Base-by-base conservation (phyloP, 2,329 filamentous ascomycete genomes). In the Aspergillus transmontanensis region DNA sequence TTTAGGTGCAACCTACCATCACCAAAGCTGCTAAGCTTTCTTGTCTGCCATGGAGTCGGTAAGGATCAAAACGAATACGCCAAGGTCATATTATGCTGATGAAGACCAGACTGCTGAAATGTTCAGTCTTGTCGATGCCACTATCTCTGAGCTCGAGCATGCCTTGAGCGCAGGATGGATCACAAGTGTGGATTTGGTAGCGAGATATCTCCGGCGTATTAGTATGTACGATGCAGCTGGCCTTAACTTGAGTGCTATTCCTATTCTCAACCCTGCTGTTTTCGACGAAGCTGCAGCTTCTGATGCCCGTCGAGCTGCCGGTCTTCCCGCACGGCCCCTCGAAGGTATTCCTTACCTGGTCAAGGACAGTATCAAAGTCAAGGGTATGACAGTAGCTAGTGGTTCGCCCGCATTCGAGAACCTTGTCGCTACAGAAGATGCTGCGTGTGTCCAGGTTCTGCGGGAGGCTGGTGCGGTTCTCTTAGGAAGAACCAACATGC, bases 401-500 rank as follows among this genome's bases (percentile, higher is more conserved):
- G 86, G 85, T 0, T 87, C 85, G 0, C 83, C 84, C 2, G 86
- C 86, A 0, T 85, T 88, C 59, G 69, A 79, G 36, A 69, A 82
- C 9, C 69, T 88, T 0, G 67, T 83, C 2, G 80, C 86, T 0
- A 82, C 78, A 9, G 79, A 84, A 51, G 85, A 88, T 70, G 83
- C 85, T 1, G 82, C 82, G 3, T 81, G 82, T 6, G 84, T 85
- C 0, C 67, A 78, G 12, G 73, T 75, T 11, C 74, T 88, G 6
- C 77, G 81, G 4, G 75, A 79, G 32, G 82, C 83, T 1, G 85
- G 85, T 1, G 83, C 80, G 0, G 75, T 87, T 0, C 71, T 86
- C 23, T 75, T 87, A 0, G 86, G 86, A 0, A 80, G 82, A 51
- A 87, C 86, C 0, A 89, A 88, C 61, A 86, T 87, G 82, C 86